A percentile compares a stretch with the other conserved stretches of the same genome.
Evolutionary conservation across 2,329 filamentous ascomycete species (phyloP).

Genomic region (Falciphora oryzae): DNA sequence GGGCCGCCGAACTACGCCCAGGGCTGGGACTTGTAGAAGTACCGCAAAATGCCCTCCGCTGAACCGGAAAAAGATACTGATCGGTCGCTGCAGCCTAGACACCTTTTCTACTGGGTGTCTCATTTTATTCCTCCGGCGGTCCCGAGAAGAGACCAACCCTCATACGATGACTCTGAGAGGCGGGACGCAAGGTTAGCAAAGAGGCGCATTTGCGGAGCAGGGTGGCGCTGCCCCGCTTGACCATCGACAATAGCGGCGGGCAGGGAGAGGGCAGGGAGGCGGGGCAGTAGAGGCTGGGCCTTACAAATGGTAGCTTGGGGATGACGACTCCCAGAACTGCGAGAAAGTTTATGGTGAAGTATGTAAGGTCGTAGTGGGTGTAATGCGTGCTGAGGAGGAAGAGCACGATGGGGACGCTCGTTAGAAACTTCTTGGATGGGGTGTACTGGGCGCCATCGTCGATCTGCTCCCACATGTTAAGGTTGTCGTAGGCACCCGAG

Average conservation of each 20-base stretch:
- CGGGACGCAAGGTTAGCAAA: constrained; percentile 19
- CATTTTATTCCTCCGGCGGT: constrained; percentile 50
- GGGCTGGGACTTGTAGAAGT: no score
- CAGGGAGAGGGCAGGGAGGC: background rate
- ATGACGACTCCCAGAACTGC: constrained; percentile 90
- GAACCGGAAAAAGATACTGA: no score
- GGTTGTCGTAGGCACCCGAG: constrained; percentile 93
- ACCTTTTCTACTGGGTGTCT: no score
- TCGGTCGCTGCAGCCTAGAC: no score
- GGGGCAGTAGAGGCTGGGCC: constrained; percentile 33
- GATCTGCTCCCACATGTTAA: constrained; percentile 99
- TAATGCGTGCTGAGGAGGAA: constrained; percentile 98
- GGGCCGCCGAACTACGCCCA: background rate
- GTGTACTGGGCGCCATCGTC: constrained; percentile 99
- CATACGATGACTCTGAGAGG: constrained; percentile 65
- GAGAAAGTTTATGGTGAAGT: constrained; percentile 95
- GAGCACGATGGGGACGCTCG: constrained; percentile 87
- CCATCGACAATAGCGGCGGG: background rate
- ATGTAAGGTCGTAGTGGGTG: constrained; percentile 94
- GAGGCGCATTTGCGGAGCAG: background rate
- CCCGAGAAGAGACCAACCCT: constrained; percentile 70
- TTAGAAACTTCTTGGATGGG: constrained; percentile 94
- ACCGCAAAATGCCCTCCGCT: constrained; percentile 12
- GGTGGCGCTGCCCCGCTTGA: constrained; percentile 20
- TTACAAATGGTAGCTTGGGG: constrained; percentile 89